Base-by-base conservation (phyloP, 2,329 filamentous ascomycete genomes). In the Claviceps pazoutovae region DNA sequence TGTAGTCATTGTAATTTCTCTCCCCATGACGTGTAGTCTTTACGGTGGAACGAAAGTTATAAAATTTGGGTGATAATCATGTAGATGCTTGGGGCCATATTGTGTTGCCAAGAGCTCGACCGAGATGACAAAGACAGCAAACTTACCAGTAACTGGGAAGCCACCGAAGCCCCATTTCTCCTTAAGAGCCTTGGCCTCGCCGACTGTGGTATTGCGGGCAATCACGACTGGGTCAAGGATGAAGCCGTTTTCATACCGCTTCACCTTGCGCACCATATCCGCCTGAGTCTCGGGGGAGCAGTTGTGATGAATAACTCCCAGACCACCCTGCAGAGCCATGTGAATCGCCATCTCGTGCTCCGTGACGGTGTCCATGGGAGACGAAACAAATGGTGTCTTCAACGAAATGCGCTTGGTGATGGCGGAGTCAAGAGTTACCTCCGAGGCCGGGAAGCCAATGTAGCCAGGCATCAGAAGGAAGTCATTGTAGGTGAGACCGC, bases 11-110 rank as follows among this genome's bases (percentile, higher is more conserved):
- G 59, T 63, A 65, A 58, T 56, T 54, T 48, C 54, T 57, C 71
- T 95, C 89, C 88, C 80, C 89, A 95, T 75, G 78, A 88, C 86
- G 79, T 46, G 79, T 56, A 78, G 83, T 86, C 85, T 80, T 84
- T 94, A 79, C 88, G 88, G 93, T 91, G 91, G 93, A 98, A 98
- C 93, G 93, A 98, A 98, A 98, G 93, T 97, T 97, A 96, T 74
- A 73, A 79, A 76, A 76, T 74, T 72, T 52, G 50, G 77, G 75
- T 80, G 76, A 77, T 88, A 93, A 95, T 95, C 87, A 89, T 71
- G 66, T 61, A 72, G 72, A 50, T 50, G 52, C 46, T 49, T 21
- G 66, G 63, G 60, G 5, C 4, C 9, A 50, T 53, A 48, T 54
- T 39, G 34, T 49, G 44, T 30, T 49, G 46, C 19, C 17, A 13